These are phyloP conservation scores for Neurospora cerealis DNA, from an alignment of 495 filamentous ascomycete species.

Conservation along the genomic window DNA sequence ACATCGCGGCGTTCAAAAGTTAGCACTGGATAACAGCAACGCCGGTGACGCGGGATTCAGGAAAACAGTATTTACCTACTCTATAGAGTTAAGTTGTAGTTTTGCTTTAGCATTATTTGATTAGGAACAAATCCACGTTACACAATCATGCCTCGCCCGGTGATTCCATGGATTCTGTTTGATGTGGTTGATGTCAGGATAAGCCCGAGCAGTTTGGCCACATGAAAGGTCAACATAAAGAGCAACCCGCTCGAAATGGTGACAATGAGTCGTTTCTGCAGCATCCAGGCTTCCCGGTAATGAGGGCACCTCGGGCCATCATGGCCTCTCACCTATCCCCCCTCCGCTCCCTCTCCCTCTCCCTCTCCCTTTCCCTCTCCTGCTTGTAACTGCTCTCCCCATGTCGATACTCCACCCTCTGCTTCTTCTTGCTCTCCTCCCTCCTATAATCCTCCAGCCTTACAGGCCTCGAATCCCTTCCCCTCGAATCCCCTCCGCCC, in stretches of 20 bases:
- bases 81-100: not conserved
- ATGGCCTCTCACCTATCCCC: constrained; percentile 22
- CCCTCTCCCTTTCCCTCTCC: constrained; percentile 36
- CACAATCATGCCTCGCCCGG: not conserved
- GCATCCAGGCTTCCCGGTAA: not conserved
- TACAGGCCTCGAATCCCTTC: constrained; percentile 21
- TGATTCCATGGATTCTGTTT: not conserved
- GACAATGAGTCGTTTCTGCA: not conserved
- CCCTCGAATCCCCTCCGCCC: not conserved
- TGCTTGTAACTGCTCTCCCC: constrained; percentile 33
- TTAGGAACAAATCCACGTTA: not conserved
- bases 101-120: not conserved
- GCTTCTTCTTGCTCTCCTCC: constrained; percentile 31
- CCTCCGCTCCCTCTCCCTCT: constrained; percentile 25
- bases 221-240: not conserved
- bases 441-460: constrained; percentile 36
- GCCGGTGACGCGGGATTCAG: not conserved
- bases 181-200: not conserved
- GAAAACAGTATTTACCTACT: not conserved
- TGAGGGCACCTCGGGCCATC: not conserved
- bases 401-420: constrained; percentile 27
- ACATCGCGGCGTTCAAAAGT: not conserved
- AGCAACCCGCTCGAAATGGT: not conserved
- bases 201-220: not conserved
- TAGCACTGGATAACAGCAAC: not conserved